Evolutionary conservation across 2,329 filamentous ascomycete species (phyloP).

Genomic region (Cadophora luteo-olivacea): DNA sequence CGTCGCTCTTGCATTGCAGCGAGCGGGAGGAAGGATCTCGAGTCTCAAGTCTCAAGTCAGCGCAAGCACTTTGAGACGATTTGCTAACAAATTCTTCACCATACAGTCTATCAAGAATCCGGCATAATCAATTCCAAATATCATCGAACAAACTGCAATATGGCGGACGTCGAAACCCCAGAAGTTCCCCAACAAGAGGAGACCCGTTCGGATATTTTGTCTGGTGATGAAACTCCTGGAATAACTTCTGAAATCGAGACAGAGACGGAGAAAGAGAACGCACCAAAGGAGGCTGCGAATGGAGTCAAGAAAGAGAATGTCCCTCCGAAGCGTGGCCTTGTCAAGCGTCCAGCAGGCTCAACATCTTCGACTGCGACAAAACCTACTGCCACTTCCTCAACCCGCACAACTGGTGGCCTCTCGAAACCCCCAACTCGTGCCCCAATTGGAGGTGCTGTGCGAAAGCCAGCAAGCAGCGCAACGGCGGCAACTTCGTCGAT

Average conservation of each 20-base stretch:
- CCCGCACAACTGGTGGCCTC: slow-evolving; percentile 41
- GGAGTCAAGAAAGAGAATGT: slow-evolving; percentile 44
- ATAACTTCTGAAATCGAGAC: slow-evolving; percentile 37
- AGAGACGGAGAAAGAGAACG: slow-evolving; percentile 40
- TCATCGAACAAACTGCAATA: slow-evolving; percentile 30
- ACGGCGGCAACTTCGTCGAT: slow-evolving; percentile 42
- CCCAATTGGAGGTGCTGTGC: slow-evolving; percentile 35
- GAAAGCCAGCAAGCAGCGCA: slow-evolving; percentile 42
- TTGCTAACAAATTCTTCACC: slow-evolving; percentile 28
- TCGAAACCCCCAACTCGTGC: slow-evolving; percentile 45
- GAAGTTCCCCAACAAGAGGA: slow-evolving; percentile 36
- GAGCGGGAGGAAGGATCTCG: slow-evolving; percentile 15
- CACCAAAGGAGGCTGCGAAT: slow-evolving; percentile 37
- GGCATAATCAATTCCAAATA: slow-evolving; percentile 1
- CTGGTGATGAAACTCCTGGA: slow-evolving; percentile 39
- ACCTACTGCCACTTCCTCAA: slow-evolving; percentile 39
- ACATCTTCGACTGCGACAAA: slow-evolving; percentile 39
- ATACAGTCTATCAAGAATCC: slow-evolving; percentile 20
- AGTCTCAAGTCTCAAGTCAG: slow-evolving; percentile 20
- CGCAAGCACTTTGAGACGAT: slow-evolving; percentile 7
- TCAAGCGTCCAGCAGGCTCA: slow-evolving; percentile 39
- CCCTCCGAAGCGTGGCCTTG: slow-evolving; percentile 38
- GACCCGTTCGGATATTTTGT: slow-evolving; percentile 32
- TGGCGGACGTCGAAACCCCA: slow-evolving; percentile 41
- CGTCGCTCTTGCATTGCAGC: slow-evolving; percentile 25